Conservation (phyloP, 768 basidiomycete genomes). For the Cantharellus cinnabarinus region DNA sequence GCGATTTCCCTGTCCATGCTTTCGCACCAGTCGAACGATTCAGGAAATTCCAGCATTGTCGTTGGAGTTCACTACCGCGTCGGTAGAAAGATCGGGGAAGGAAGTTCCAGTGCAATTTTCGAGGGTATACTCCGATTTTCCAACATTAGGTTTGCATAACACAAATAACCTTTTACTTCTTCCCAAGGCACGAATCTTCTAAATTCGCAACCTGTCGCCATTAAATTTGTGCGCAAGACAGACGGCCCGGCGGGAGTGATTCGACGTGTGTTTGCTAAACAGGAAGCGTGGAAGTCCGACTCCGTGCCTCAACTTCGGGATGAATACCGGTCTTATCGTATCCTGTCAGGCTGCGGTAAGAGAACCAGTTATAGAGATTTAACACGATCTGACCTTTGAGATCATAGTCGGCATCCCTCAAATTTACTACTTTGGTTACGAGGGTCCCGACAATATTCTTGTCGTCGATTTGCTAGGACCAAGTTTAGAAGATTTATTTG, state of each 20-base stretch:
- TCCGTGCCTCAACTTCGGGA: constrained; percentile 83
- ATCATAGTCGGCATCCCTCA: constrained; percentile 71
- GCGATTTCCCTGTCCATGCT: neutral
- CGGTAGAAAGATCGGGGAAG: constrained; percentile 57
- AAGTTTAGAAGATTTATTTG: constrained; percentile 92
- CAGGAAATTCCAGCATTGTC: neutral
- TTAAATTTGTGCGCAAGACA: no score
- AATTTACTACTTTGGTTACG: constrained; percentile 96
- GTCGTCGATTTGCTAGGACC: constrained; percentile 80
- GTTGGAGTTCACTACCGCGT: constrained; percentile 2
- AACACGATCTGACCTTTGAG: neutral
- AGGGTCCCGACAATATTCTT: constrained; percentile 82
- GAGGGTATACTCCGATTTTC: constrained; percentile 32
- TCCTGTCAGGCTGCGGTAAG: constrained; percentile 72
- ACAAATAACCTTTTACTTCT: constrained; percentile 1
- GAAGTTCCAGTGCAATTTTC: constrained; percentile 91
- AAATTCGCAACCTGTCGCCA: constrained; percentile 91
- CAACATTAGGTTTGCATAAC: neutral
- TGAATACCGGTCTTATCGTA: constrained; percentile 94
- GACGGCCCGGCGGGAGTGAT: no score
- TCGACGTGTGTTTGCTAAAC: constrained; percentile 5
- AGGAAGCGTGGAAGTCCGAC: constrained; percentile 93
- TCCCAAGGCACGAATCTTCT: constrained; percentile 78
- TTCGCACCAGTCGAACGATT: neutral
- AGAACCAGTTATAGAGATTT: neutral